These are phyloP conservation scores for Xanthoconium stramineum DNA, from an alignment of 768 basidiomycete species.

Conservation along the genomic window DNA sequence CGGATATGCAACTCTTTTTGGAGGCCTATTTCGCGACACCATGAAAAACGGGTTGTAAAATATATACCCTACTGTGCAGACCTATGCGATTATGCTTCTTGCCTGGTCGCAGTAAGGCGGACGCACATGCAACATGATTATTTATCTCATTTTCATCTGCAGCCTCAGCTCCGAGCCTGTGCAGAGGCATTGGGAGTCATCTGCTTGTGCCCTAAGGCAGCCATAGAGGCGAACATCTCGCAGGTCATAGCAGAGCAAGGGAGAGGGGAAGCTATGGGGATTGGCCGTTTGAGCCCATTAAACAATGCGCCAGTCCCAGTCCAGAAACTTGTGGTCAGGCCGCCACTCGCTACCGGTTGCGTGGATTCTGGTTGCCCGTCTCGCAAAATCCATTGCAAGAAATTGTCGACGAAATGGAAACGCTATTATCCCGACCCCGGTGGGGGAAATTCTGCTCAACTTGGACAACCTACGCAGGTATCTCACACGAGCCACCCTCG, in stretches of 20 bases:
- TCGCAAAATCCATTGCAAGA: constrained; percentile 19
- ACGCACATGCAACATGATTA: neutral
- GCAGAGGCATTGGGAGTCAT: constrained; percentile 57
- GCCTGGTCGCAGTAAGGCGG: constrained; percentile 49
- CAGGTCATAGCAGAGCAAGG: constrained; percentile 55
- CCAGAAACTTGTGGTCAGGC: constrained; percentile 40
- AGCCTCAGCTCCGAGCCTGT: constrained; percentile 39
- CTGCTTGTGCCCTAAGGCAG: constrained; percentile 53
- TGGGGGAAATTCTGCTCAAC: constrained; percentile 65
- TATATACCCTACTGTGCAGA: constrained; percentile 48
- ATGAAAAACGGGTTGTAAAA: constrained; percentile 51
- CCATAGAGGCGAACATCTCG: constrained; percentile 51
- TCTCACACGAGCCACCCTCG: constrained; percentile 59
- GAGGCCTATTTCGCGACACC: constrained; percentile 52
- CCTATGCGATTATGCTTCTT: constrained; percentile 69
- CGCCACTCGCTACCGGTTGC: neutral
- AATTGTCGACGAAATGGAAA: constrained; percentile 18
- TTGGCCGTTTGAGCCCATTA: constrained; percentile 39
- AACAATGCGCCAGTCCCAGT: constrained; percentile 61
- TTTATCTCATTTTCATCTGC: constrained; percentile 13
- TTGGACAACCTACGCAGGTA: constrained; percentile 67
- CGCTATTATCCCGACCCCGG: constrained; percentile 17
- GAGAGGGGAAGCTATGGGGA: constrained; percentile 47
- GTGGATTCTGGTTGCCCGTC: neutral
- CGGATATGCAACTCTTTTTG: constrained; percentile 65